These are phyloP conservation scores for Wickerhamiella sorbophila DNA, from an alignment of 805 yeast species.

Conservation along the genomic window DNA sequence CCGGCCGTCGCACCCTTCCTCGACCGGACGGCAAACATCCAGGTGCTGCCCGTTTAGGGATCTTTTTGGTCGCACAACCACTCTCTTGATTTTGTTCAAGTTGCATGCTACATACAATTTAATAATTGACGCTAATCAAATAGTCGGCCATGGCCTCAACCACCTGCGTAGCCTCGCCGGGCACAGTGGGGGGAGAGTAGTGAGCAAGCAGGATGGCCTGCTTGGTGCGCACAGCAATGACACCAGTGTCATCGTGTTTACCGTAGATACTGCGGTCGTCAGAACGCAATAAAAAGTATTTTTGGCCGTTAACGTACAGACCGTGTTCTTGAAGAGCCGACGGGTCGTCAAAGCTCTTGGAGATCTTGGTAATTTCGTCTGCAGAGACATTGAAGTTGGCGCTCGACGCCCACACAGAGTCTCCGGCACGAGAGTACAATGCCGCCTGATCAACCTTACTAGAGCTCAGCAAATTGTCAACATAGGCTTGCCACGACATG, in stretches of 20 bases:
- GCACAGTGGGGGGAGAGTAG: constrained; percentile 66
- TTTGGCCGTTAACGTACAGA: constrained; percentile 68
- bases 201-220: constrained; percentile 91
- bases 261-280: constrained; percentile 92
- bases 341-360: constrained; percentile 69
- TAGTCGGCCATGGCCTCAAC: constrained; percentile 95
- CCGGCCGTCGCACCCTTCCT: constrained; percentile 68
- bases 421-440: constrained; percentile 87
- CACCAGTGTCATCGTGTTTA: constrained; percentile 75
- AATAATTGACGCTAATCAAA: constrained; percentile 75
- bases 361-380: constrained; percentile 59
- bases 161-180: constrained; percentile 89
- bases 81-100: not conserved
- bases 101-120: constrained; percentile 11
- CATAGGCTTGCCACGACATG: constrained; percentile 57
- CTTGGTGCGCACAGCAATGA: constrained; percentile 80
- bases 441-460: constrained; percentile 87
- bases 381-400: constrained; percentile 49
- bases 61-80: not conserved
- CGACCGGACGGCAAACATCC: constrained; percentile 51
- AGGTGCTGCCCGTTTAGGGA: constrained; percentile 45
- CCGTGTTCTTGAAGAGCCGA: constrained; percentile 71
- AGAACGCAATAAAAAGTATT: constrained; percentile 77
- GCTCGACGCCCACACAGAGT: constrained; percentile 83
- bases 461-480: constrained; percentile 80